Evolutionary conservation across 1,284 basidiomycete genomes (phyloP).

Genomic region (Fereydounia khargensis): DNA sequence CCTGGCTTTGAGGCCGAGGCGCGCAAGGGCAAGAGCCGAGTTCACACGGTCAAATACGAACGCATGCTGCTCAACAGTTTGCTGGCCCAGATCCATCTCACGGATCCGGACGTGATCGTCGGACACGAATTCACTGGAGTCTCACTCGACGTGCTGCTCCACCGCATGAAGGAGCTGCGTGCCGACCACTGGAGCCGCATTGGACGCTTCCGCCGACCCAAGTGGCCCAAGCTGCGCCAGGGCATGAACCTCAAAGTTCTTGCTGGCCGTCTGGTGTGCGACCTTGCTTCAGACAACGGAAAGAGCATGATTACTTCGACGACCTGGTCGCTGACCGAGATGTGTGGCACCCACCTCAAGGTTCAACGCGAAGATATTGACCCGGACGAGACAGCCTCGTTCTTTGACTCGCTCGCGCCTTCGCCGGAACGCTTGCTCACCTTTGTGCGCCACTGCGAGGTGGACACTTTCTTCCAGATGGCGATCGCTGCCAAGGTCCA

Average conservation of each 20-base stretch:
- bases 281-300: conserved; percentile 88
- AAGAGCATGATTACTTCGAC: conserved; percentile 73
- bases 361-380: conserved; percentile 69
- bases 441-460: conserved; percentile 87
- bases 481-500: conserved; percentile 88
- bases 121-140: conserved; percentile 94
- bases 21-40: conserved; percentile 64
- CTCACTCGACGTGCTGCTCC: conserved; percentile 83
- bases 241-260: conserved; percentile 81
- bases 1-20: conserved; percentile 69
- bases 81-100: conserved; percentile 76
- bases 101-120: conserved; percentile 91
- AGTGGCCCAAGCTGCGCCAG: conserved; percentile 71
- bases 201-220: conserved; percentile 82
- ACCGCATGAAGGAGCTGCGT: conserved; percentile 75
- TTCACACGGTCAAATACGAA: conserved; percentile 71
- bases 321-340: conserved; percentile 97
- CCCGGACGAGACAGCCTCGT: conserved; percentile 85
- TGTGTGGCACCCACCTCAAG: conserved; percentile 74
- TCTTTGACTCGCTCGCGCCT: conserved; percentile 80
- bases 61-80: conserved; percentile 80
- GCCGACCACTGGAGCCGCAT: conserved; percentile 87
- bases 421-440: conserved; percentile 77
- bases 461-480: conserved; percentile 95
- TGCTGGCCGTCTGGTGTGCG: conserved; percentile 82